A percentile compares a stretch with the other conserved stretches of the same genome.
Conservation (phyloP, 164 flowering plant genomes). For the Paratinospora sagittata region DNA sequence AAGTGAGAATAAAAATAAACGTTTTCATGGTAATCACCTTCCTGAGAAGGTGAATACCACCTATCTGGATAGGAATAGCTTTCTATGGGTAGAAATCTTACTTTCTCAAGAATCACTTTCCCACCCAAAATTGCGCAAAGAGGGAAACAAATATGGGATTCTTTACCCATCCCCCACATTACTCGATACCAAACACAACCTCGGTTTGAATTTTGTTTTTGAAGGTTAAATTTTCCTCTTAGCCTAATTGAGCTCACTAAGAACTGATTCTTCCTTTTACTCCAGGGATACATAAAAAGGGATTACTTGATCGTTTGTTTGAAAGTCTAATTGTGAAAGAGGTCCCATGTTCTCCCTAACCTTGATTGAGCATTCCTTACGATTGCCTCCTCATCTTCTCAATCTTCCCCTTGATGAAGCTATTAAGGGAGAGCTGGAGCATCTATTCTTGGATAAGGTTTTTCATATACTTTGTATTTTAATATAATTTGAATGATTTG, state of each 20-base stretch:
- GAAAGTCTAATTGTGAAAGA: conserved; percentile 7
- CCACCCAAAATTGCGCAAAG: no score
- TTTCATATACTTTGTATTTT: not conserved
- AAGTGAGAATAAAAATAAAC: no score
- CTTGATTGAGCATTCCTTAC: conserved; percentile 55
- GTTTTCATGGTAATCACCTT: no score
- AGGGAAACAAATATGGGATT: no score
- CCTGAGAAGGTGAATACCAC: no score
- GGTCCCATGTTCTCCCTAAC: conserved; percentile 59
- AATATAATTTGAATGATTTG: not conserved
- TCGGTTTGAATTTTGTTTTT: not conserved
- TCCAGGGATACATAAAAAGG: not conserved
- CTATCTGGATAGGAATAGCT: no score
- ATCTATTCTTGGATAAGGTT: conserved; percentile 69
- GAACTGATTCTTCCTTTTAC: not conserved
- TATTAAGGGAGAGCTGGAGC: conserved; percentile 48
- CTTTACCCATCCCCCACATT: no score
- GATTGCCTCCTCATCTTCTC: conserved; percentile 64
- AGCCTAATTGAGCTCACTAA: not conserved
- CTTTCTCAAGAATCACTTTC: no score
- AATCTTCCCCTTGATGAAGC: conserved; percentile 44
- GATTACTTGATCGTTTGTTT: not conserved
- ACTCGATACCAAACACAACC: no score
- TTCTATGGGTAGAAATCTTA: no score
- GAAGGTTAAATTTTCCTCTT: not conserved